A percentile compares a stretch with the other conserved stretches of the same genome.
Conservation (phyloP, 1,284 basidiomycete genomes). For the Irpex sp. region DNA sequence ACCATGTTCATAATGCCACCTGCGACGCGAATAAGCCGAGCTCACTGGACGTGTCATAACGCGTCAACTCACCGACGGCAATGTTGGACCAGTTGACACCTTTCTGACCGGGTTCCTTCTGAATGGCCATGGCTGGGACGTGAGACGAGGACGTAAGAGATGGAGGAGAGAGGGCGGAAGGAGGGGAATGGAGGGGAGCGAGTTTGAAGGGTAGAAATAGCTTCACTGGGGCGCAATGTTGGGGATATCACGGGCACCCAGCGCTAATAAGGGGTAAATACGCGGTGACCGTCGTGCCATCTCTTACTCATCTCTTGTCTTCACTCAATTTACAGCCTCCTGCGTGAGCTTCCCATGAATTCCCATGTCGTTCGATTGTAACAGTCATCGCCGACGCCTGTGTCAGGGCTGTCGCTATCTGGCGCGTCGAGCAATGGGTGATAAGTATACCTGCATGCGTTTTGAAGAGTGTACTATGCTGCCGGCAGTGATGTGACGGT, state of each 20-base stretch:
- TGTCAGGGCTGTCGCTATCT: neutral
- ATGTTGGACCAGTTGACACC: conserved; percentile 99
- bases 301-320: conserved; percentile 4
- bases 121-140: conserved; percentile 60
- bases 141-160: conserved; percentile 17
- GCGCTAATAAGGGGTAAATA: conserved; percentile 7
- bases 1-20: conserved; percentile 98
- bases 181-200: conserved; percentile 15
- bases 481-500: too few species aligned
- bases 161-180: conserved; percentile 18
- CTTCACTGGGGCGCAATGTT: conserved; percentile 4
- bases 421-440: neutral
- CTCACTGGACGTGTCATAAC: conserved; percentile 26
- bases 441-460: too few species aligned
- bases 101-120: conserved; percentile 85
- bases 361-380: neutral
- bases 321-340: neutral
- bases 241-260: conserved; percentile 9
- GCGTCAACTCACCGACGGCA: conserved; percentile 73
- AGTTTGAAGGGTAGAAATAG: conserved; percentile 2
- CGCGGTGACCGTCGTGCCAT: conserved; percentile 10
- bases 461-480: too few species aligned
- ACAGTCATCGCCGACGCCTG: neutral
- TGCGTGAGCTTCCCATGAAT: neutral
- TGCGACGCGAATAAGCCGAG: conserved; percentile 30